Base-by-base conservation (phyloP, 495 filamentous ascomycete genomes). In the Hyaloscypha variabilis region DNA sequence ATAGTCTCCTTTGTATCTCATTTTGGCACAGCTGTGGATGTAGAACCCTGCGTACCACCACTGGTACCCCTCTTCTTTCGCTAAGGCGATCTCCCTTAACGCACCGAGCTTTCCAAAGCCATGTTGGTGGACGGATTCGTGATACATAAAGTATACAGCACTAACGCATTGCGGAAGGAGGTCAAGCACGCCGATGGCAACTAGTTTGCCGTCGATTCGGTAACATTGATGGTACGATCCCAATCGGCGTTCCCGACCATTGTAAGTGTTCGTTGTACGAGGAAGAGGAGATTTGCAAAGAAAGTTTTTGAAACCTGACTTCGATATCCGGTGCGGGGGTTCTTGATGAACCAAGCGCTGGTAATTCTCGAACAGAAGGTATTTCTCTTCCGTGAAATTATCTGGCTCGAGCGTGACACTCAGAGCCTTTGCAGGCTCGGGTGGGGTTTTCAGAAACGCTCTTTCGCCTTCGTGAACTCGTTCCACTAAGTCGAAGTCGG, bases 181-280 rank as follows among this genome's bases (percentile, higher is more conserved):
- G 74, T 99, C 95, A 34, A 99, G 78, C 11, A 98, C 93, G 2
- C 90, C 91, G 60, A 99, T 84, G 19, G 95, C 95, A 39, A 98
- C 87, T 36, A 99, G 83, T 60, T 88, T 83, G 21, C 93, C 95
- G 75, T 97, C 93, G 26, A 99, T 79, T 30, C 95, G 86, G 76
- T 99, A 97, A 78, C 91, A 95, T 75, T 97, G 94, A 73, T 99
- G 95, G 77, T 87, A 97, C n/a, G 91, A 94, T 8, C 95, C 95
- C 2, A 96, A 77, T 69, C 82, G 82, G 59, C 87, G 86, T 60
- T 84, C 81, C 57, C 67, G 72, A 21, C 82, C 83, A 39, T 83
- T 77, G 6, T 73, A 67, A 8, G 74, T 77, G 11, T 76, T 59
- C 2, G 78, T 83, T 21, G 74, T 81, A 30, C 84, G 82, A 34